Conservation (phyloP, 2,329 filamentous ascomycete species). For the Fusarium mundagurra region DNA sequence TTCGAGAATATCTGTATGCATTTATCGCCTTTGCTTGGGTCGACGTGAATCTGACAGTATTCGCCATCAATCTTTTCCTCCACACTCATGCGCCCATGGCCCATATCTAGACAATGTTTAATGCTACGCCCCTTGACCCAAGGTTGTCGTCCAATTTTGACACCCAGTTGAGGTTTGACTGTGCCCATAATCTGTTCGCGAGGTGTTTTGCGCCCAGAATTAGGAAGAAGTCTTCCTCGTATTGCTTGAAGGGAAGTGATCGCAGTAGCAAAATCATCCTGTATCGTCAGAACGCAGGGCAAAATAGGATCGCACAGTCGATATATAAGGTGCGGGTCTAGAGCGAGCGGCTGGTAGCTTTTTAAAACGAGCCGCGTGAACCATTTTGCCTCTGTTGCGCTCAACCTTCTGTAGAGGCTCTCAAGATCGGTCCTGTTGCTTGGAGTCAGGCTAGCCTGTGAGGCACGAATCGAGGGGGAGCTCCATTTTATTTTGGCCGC, state of each 20-base stretch:
- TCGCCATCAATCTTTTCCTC: constrained; percentile 90
- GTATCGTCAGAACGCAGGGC: constrained; percentile 74
- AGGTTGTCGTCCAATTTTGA: constrained; percentile 71
- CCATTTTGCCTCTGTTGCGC: constrained; percentile 84
- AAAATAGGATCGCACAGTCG: constrained; percentile 74
- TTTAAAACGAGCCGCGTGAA: constrained; percentile 83
- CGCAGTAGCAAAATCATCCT: constrained; percentile 72
- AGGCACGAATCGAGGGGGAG: constrained; percentile 65
- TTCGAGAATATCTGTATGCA: constrained; percentile 89
- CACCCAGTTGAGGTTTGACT: constrained; percentile 64
- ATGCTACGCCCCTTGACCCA: constrained; percentile 76
- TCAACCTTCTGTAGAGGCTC: constrained; percentile 67
- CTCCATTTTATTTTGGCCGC: constrained; percentile 78
- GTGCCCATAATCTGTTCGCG: constrained; percentile 39
- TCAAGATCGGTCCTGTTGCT: constrained; percentile 59
- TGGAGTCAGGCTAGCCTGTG: constrained; percentile 37
- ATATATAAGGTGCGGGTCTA: constrained; percentile 68
- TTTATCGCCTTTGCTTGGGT: constrained; percentile 63
- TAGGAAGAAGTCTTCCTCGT: constrained; percentile 37
- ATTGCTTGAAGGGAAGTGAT: constrained; percentile 60
- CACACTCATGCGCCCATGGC: constrained; percentile 71
- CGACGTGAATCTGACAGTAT: constrained; percentile 88
- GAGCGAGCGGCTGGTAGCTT: constrained; percentile 71
- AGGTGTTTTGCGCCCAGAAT: constrained; percentile 1
- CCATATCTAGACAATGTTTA: constrained; percentile 77